Evolutionary conservation across 1,139 yeast species (phyloP), one percentile per base, ranked within the genome.

Genomic region (Saccharomyces uvarum): DNA sequence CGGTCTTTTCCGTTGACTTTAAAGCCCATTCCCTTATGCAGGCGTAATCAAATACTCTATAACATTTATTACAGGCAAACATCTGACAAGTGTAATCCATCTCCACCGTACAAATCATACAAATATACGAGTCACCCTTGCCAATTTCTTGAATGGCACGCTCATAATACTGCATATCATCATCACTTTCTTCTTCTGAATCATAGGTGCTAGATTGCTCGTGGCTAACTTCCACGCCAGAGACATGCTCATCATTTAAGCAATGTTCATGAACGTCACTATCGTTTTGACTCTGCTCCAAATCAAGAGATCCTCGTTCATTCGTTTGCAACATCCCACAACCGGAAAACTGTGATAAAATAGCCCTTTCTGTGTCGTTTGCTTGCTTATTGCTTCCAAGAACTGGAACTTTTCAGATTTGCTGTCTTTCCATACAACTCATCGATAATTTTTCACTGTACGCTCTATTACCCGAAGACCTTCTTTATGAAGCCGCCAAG

Each of bases 51-150:
- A 87, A 89, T 0, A 87, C 95, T 58, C 96, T 73, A 65, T 75
- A 84, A 68, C 97, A 89, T 52, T 74, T 75, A 14, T 72, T 70
- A 68, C 97, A 89, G 3, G 88, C 80, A 90, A 95, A 89, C 54
- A 88, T 77, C 54, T 77, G 73, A 44, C 89, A 83, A 9, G 74
- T 70, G n/a, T 79, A 75, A 57, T 84, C 90, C 57, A 89, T 79
- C 62, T 88, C 95, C 41, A 86, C 83, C 0, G 96, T 88, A 69
- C 97, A 89, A 24, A 89, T 89, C 67, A 89, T 75, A 70, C 97
- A 89, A 1, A 82, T 76, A 62, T 89, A 89, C 3, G 78, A 77
- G 19, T 90, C 95, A 14, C 81, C 79, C 57, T 78, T 79, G 52
- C 87, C 81, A 50, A 69, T 67, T 49, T 69, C 72, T 28, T 59